These are phyloP conservation scores for Pestalotiopsis sp. DNA, from an alignment of 2,329 filamentous ascomycete genomes.

Conservation along the genomic window DNA sequence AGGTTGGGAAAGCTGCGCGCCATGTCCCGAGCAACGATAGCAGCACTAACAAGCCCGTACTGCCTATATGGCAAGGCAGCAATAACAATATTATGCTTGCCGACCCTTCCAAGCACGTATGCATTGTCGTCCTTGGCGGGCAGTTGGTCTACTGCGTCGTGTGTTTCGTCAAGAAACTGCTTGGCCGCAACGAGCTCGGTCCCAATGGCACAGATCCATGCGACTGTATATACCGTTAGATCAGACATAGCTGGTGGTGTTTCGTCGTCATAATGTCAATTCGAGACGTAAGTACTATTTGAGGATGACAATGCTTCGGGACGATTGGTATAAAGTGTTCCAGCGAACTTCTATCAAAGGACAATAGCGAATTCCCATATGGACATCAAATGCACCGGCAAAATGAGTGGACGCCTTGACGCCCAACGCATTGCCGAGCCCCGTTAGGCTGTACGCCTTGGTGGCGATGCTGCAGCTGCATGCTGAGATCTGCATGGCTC, in stretches of 20 bases:
- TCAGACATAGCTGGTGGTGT: neutral
- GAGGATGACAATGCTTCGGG: too few species aligned
- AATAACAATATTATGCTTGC: neutral
- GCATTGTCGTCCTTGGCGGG: neutral
- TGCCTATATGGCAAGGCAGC: neutral
- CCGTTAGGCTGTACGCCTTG: neutral
- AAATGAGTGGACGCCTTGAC: too few species aligned
- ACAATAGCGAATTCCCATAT: too few species aligned
- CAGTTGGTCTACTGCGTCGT: neutral
- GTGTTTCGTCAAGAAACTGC: neutral
- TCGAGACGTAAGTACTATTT: too few species aligned
- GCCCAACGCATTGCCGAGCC: too few species aligned
- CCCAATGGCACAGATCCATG: neutral
- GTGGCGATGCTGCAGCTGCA: neutral
- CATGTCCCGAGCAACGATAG: constrained; percentile 26
- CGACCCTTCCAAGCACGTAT: neutral
- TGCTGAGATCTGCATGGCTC: neutral
- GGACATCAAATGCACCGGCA: too few species aligned
- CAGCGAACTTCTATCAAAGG: too few species aligned
- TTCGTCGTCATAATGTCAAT: too few species aligned
- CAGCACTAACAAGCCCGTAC: constrained; percentile 15
- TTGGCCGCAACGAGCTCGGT: neutral
- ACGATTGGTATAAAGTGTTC: too few species aligned
- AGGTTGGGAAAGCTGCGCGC: constrained; percentile 27
- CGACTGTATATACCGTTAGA: neutral